phyloP scores from a whole-genome alignment of 2,329 filamentous ascomycete species.

The Coniosporium tulheliwenetii region DNA sequence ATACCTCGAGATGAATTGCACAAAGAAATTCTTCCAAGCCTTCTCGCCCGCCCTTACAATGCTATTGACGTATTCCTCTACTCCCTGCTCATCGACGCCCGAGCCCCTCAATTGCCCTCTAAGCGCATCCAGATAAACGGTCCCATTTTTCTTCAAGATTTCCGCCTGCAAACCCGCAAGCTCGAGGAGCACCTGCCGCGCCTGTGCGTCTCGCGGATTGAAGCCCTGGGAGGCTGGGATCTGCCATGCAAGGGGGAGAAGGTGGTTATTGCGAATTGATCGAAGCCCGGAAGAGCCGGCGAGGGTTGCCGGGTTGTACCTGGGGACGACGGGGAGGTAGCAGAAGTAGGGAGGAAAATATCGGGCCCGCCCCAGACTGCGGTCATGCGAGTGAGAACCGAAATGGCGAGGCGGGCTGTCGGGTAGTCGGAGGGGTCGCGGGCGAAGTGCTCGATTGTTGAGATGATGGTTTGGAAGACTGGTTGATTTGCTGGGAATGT shows the following conservation, averaged over 20 bases:
- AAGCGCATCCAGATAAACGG: slow-evolving; percentile 58
- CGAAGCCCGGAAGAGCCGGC: slow-evolving; percentile 63
- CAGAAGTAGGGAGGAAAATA: slow-evolving; percentile 21
- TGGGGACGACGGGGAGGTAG: slow-evolving; percentile 38
- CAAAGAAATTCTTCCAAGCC: slow-evolving; percentile 30
- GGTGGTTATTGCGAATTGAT: slow-evolving; percentile 73
- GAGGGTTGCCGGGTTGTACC: slow-evolving; percentile 35
- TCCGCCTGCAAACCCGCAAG: slow-evolving; percentile 75
- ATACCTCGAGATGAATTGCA: slow-evolving; percentile 18
- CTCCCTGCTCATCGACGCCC: slow-evolving; percentile 47
- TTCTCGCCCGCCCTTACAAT: slow-evolving; percentile 27
- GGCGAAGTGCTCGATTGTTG: slow-evolving; percentile 71
- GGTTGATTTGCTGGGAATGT: slow-evolving; percentile 53
- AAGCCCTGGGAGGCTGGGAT: slow-evolving; percentile 67
- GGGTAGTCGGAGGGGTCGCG: slow-evolving; percentile 51
- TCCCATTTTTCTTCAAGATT: slow-evolving; percentile 81
- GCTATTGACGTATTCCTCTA: slow-evolving; percentile 47
- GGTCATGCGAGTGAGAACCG: slow-evolving; percentile 69
- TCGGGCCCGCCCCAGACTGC: slow-evolving; percentile 83
- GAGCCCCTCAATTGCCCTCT: slow-evolving; percentile 49
- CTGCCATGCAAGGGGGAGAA: slow-evolving; percentile 85
- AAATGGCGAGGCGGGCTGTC: slow-evolving; percentile 62
- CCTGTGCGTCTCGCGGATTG: slow-evolving; percentile 74
- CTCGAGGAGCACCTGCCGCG: slow-evolving; percentile 74
- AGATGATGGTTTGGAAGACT: slow-evolving; percentile 76